phyloP scores from a whole-genome alignment of 139 green algal species.

The Chlorella sp. region DNA sequence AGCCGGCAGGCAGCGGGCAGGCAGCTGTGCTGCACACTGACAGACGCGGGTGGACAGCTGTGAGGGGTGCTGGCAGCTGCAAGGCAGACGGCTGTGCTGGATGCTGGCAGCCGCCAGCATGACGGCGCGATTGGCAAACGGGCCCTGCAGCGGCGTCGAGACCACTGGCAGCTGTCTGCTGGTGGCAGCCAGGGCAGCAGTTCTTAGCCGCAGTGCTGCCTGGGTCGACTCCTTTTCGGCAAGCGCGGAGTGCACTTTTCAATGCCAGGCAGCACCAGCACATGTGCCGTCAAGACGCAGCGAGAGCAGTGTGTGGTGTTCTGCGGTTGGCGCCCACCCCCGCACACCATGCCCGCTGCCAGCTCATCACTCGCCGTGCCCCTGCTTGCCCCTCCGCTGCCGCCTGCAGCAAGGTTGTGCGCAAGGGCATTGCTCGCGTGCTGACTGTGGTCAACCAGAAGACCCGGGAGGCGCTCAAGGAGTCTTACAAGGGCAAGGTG shows the following conservation, averaged over 20 bases:
- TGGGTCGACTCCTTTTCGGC: neutral
- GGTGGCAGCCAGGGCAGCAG: too few relatives aligned
- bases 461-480: constrained; percentile 85
- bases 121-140: too few relatives aligned
- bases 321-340: neutral
- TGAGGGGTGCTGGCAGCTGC: neutral
- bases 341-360: neutral
- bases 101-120: neutral
- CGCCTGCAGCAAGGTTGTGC: constrained; percentile 90
- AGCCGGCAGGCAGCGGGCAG: neutral
- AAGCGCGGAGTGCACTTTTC: too few relatives aligned
- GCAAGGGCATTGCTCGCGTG: constrained; percentile 95
- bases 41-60: neutral
- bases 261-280: too few relatives aligned
- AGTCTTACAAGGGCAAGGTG: constrained; percentile 82
- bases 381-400: neutral
- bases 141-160: too few relatives aligned
- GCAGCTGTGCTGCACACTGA: neutral
- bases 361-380: neutral
- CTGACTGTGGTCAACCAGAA: constrained; percentile 96
- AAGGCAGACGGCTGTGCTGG: too few relatives aligned
- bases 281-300: too few relatives aligned
- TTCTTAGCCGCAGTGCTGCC: neutral
- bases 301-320: too few relatives aligned
- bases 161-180: too few relatives aligned